These are phyloP conservation scores for Panicum miliaceum DNA, from an alignment of 176 grass and related monocot species.

Conservation along the genomic window DNA sequence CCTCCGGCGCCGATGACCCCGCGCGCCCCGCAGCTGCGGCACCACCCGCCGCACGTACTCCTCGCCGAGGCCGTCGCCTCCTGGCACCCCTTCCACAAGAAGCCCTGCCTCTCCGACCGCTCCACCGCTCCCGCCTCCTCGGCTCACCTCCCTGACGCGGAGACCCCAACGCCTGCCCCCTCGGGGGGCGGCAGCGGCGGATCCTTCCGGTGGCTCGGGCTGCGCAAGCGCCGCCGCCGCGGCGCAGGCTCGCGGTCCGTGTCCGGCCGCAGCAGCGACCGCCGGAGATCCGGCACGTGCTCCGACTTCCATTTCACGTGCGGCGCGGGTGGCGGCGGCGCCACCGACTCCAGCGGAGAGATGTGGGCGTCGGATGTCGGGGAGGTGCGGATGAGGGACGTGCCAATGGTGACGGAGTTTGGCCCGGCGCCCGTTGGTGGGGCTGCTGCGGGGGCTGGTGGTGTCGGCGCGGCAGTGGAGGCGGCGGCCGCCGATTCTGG, in stretches of 20 bases:
- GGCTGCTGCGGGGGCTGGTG: conserved; percentile 35
- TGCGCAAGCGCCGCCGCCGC: conserved; percentile 64
- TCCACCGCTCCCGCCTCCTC: conserved; percentile 63
- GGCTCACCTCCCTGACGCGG: conserved; percentile 39
- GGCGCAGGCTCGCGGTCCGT: conserved; percentile 68
- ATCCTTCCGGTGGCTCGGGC: conserved; percentile 62
- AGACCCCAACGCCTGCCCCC: conserved; percentile 47
- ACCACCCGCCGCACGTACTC: conserved; percentile 51
- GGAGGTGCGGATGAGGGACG: conserved; percentile 73
- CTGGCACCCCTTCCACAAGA: conserved; percentile 70
- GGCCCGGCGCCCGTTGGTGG: conserved; percentile 34
- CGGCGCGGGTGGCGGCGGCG: conserved; percentile 62
- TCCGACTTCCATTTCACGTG: conserved; percentile 71
- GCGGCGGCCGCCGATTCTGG: conserved; percentile 62
- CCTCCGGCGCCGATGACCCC: conserved; percentile 43
- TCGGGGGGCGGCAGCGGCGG: conserved; percentile 54
- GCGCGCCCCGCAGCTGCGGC: conserved; percentile 42
- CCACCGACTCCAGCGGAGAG: conserved; percentile 83
- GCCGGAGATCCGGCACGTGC: conserved; percentile 77
- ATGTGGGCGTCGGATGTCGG: conserved; percentile 84
- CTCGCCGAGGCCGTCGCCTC: conserved; percentile 50
- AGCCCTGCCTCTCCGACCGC: conserved; percentile 71
- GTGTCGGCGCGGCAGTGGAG: conserved; percentile 33
- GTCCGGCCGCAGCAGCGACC: conserved; percentile 81
- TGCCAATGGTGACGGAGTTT: conserved; percentile 56